Percentiles rank a stretch among this genome's conserved stretches.
Evolutionary conservation across 352 stramenopile species (phyloP).

Genomic region (Globisporangium takayamanum): DNA sequence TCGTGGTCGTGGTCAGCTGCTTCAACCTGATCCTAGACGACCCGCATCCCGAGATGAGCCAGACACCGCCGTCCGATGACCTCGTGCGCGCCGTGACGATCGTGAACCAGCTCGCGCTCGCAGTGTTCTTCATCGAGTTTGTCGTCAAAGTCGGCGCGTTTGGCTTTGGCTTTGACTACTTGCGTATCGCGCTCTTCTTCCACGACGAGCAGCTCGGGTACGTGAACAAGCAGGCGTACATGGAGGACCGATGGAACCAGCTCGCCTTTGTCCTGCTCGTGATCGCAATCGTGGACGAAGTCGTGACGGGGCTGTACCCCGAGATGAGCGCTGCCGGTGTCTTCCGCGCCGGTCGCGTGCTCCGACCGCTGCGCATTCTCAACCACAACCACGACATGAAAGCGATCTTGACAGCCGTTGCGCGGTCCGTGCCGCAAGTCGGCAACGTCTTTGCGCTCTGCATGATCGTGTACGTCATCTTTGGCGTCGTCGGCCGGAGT

Average conservation of each 20-base stretch:
- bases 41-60: slow-evolving; percentile 55
- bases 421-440: slow-evolving; percentile 58
- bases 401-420: slow-evolving; percentile 58
- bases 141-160: slow-evolving; percentile 43
- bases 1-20: slow-evolving; percentile 71
- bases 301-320: slow-evolving; percentile 38
- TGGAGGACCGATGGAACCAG: slow-evolving; percentile 76
- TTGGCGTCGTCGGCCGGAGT: slow-evolving; percentile 57
- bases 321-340: slow-evolving; percentile 39
- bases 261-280: slow-evolving; percentile 58
- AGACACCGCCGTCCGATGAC: slow-evolving; percentile 24
- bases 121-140: slow-evolving; percentile 53
- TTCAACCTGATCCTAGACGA: slow-evolving; percentile 67
- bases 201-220: slow-evolving; percentile 58
- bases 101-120: slow-evolving; percentile 40
- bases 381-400: slow-evolving; percentile 82
- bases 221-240: slow-evolving; percentile 60
- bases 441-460: slow-evolving; percentile 70
- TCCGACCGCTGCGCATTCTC: slow-evolving; percentile 60
- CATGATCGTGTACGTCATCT: slow-evolving; percentile 74
- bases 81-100: slow-evolving; percentile 29
- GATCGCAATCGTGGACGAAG: slow-evolving; percentile 47
- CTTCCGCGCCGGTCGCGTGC: slow-evolving; percentile 61
- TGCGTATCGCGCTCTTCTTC: slow-evolving; percentile 51
- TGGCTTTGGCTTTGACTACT: slow-evolving; percentile 60